Conservation (phyloP, 1,284 basidiomycete genomes). For the Quambalaria eucalypti region DNA sequence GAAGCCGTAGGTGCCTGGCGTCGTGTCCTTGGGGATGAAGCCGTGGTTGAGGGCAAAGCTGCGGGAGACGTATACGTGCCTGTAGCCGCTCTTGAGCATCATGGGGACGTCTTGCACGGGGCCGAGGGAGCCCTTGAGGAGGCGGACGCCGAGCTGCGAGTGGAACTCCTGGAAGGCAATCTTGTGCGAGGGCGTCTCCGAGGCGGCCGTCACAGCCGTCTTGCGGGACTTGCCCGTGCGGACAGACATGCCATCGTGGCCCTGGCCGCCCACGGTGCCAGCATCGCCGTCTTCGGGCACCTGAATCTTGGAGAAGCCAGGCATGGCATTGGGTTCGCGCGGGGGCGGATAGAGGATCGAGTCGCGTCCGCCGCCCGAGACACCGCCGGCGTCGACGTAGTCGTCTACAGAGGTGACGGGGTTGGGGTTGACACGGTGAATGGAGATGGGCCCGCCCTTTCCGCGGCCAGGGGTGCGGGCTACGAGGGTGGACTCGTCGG, state of each 20-base stretch:
- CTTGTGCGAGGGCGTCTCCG: conserved; percentile 31
- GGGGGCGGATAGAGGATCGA: conserved; percentile 45
- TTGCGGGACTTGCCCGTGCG: conserved; percentile 22
- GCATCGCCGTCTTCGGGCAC: conserved; percentile 17
- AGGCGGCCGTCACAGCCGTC: conserved; percentile 2
- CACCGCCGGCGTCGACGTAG: conserved; percentile 39
- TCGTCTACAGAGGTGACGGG: conserved; percentile 36
- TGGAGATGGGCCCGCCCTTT: conserved; percentile 38
- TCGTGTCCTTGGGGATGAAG: conserved; percentile 76
- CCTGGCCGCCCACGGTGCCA: no score
- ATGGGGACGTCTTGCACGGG: conserved; percentile 62
- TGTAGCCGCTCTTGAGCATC: conserved; percentile 90
- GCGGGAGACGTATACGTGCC: conserved; percentile 88
- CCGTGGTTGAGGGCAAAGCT: conserved; percentile 81
- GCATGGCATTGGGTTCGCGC: conserved; percentile 24
- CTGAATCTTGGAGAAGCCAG: conserved; percentile 29
- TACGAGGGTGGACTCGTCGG: conserved; percentile 41
- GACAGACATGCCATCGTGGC: conserved; percentile 18
- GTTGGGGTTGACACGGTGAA: conserved; percentile 36
- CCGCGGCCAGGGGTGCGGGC: conserved; percentile 43
- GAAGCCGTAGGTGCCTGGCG: conserved; percentile 62
- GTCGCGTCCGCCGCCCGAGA: conserved; percentile 42
- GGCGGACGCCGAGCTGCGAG: conserved; percentile 65
- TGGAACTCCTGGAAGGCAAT: conserved; percentile 46
- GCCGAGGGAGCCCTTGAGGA: conserved; percentile 81